Base-by-base conservation (phyloP, 345 rosid species). In the Lumnitzera littorea region DNA sequence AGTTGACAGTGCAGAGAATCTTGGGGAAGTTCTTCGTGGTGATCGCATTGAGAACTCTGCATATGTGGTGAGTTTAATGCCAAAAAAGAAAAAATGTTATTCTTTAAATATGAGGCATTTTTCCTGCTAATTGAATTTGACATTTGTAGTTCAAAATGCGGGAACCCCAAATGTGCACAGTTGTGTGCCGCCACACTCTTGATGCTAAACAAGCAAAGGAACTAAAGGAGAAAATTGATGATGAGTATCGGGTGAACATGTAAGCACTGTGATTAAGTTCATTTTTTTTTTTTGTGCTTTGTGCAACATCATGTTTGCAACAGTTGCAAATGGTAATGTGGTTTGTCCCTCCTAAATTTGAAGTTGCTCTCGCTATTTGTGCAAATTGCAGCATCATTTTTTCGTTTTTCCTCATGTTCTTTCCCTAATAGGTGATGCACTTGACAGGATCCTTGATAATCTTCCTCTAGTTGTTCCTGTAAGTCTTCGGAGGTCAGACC, bases 381-480 rank as follows among this genome's bases (percentile, higher is more conserved):
- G 43, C 43, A 4, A 36, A 1, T 5, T 9, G 11, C 43, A 4
- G 43, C 53, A 6, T 14, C 11, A n/a, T 6, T 50, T 36, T 20
- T 36, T 36, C 11, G 0, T 12, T 50, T 52, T 27, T 6, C 16
- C 15, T 13, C 23, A 58, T 41, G 10, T 46, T 13, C 17, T 13
- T 25, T 5, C 46, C 50, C 57, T 13, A 51, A 23, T 54, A 50
- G 2, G 46, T 15, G 55, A 24, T 43, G 27, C 13, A 14, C 2
- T 9, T 74, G 56, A 51, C 85, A 91, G 98, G 98, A 91, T 91
- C 79, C 92, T 91, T 24, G 98, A 91, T 72, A 91, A 91, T 65
- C 96, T 91, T 63, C 98, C 98, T 57, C 81, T 91, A 50, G 98
- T 91, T 57, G 89, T 91, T 59, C 96, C 96, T 20, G 43, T 36